Evolutionary conservation across 192 early-diverging fungal genomes (phyloP).

Genomic region (Martensiomyces pterosporus): DNA sequence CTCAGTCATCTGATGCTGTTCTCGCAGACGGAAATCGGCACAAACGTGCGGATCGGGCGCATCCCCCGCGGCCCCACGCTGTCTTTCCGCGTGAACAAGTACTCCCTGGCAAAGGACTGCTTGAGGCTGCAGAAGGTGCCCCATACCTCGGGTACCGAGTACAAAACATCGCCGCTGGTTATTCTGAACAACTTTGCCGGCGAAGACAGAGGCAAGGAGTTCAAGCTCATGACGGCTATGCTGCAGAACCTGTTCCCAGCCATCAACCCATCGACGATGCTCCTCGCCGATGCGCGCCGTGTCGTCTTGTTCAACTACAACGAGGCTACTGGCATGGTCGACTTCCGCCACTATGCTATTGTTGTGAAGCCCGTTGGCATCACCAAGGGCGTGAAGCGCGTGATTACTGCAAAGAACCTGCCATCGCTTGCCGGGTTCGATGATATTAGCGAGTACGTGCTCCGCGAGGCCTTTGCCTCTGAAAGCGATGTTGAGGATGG

Average conservation of each 20-base stretch:
- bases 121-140: constrained; percentile 71
- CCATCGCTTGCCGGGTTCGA: constrained; percentile 75
- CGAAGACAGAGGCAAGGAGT: constrained; percentile 38
- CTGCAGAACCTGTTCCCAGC: constrained; percentile 97
- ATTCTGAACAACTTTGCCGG: constrained; percentile 52
- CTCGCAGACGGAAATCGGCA: constrained; percentile 72
- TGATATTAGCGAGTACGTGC: constrained; percentile 92
- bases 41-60: constrained; percentile 81
- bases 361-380: constrained; percentile 85
- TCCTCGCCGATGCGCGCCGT: constrained; percentile 80
- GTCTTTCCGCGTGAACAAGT: constrained; percentile 76
- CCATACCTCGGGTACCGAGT: constrained; percentile 72
- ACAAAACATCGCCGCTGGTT: constrained; percentile 72
- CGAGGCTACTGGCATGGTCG: constrained; percentile 72
- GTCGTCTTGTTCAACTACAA: constrained; percentile 92
- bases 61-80: constrained; percentile 92
- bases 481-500: constrained; percentile 94
- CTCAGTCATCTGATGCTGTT: constrained; percentile 90
- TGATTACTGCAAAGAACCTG: constrained; percentile 68
- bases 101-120: constrained; percentile 81
- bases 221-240: constrained; percentile 90
- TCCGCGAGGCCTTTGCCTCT: constrained; percentile 75
- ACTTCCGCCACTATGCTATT: constrained; percentile 93
- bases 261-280: constrained; percentile 94
- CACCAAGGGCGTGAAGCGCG: constrained; percentile 82